Base-by-base conservation (phyloP, 1,284 basidiomycete genomes). In the Pterulicium gracile region DNA sequence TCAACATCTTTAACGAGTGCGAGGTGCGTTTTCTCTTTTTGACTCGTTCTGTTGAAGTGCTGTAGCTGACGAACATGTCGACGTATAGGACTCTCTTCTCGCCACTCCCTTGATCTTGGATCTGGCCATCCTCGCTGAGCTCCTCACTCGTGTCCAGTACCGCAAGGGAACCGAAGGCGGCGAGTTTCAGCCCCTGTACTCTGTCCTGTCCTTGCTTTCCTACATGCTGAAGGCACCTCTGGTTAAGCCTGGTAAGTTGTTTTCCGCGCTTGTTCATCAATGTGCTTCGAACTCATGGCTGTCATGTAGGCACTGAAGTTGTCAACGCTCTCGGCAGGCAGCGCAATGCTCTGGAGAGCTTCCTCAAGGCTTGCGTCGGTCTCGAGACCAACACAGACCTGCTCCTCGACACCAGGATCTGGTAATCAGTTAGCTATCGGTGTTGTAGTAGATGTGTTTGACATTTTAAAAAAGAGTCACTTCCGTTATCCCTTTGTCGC, bases 151-250 rank as follows among this genome's bases (percentile, higher is more conserved):
- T 52, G 77, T 98, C 64, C 72, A 82, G 61, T 98, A 96, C 73
- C 82, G 88, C 56, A 74, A 65, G 56, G 27, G 10, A 10, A 67
- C 66, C 49, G 62, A 61, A 19, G 61, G 55, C 13, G 61, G 67
- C 52, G 79, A 88, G 41, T 94, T 89, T 68, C 69, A 79, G 55
- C 84, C 86, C 0, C 70, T 96, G 22, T 90, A 96, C 74, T 77
- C 84, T 10, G 87, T 96, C 47, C 73, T 96, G 43, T 94, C 89
- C 42, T 75, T 96, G 51, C 73, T 96, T 47, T 88, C 83, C 46
- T 96, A 93, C 75, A 95, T 95, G 91, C 84, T 95, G 69, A 95
- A 97, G 77, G 94, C 95, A 0, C 93, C 95, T 21, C 78, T 97
- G 56, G 93, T 96, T 70, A 98, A 98, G 78, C 93, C 92, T 52